These are phyloP conservation scores for Tripterygium wilfordii DNA, from an alignment of 177 flowering plant species.

Conservation along the genomic window DNA sequence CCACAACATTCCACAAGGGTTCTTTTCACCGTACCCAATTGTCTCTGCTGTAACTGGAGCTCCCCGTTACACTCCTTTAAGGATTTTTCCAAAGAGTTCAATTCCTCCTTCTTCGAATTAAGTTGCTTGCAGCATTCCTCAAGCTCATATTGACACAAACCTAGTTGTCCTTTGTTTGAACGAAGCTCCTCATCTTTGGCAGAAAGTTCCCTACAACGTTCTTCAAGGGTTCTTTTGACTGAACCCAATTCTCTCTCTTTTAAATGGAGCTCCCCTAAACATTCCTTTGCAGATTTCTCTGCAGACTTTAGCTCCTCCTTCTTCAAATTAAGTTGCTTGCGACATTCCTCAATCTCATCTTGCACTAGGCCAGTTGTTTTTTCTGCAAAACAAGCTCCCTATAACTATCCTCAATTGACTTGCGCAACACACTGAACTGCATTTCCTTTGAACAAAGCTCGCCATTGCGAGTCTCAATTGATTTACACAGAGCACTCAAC, in stretches of 20 bases:
- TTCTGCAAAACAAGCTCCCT: too few relatives aligned
- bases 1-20: not conserved
- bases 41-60: not conserved
- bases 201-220: not conserved
- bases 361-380: too few relatives aligned
- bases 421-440: too few relatives aligned
- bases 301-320: not conserved
- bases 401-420: too few relatives aligned
- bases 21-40: not conserved
- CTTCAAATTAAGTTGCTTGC: not conserved
- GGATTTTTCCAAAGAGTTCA: not conserved
- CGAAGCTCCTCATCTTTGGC: too few relatives aligned
- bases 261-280: not conserved
- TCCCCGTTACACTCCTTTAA: not conserved
- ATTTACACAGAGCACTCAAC: too few relatives aligned
- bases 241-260: not conserved
- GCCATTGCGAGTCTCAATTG: too few relatives aligned
- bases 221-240: not conserved
- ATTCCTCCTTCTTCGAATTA: not conserved
- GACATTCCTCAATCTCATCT: too few relatives aligned
- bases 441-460: too few relatives aligned
- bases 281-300: not conserved
- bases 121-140: too few relatives aligned
- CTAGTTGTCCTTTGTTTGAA: too few relatives aligned
- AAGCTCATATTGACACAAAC: not conserved